Evolutionary conservation across 352 stramenopile genomes (phyloP), one percentile per base, ranked within the genome.

Genomic region (Plasmopara viticola): DNA sequence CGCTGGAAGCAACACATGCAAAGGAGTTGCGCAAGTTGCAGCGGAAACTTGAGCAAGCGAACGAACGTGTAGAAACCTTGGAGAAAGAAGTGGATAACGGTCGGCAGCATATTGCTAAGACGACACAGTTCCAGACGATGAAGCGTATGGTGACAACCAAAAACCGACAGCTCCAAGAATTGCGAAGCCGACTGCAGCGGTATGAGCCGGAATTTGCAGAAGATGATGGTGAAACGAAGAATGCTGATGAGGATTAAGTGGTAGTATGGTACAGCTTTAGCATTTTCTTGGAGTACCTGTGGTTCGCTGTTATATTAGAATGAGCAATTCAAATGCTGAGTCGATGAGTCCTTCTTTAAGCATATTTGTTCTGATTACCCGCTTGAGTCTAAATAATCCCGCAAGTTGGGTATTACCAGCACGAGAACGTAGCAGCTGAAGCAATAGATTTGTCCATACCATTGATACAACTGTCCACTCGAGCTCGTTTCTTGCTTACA

Each of bases 401-500:
- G 31, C 31, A 35, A 35, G 31, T 35, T 12, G 10, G 6, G 31
- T 35, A 35, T 35, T 35, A 35, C 5, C 31, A 35, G 10, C 10
- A 35, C 31, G 31, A 2, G 2, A 25, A 25, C 20, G 20, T 25
- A 25, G 20, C 20, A 25, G 31, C 31, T 12, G 10, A 35, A 35
- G 31, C 7, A 12, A 8, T 12, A 35, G 1, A 35, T 5, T 12
- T 8, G 31, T 35, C 4, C 31, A 5, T 35, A 25, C 4, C 4
- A 18, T 41, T 13, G 37, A 40, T 59, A 62, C 56, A 49, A 46
- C 48, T 49, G 39, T 48, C 64, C 59, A 45, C n/a, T n/a, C 31
- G 10, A 31, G n/a, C 30, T n/a, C 13, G 12, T 15, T 43, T 59
- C 43, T 47, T 57, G 73, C 71, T 98, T 99, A 99, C 77, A 99